Percentiles rank a stretch among this genome's conserved stretches.
Conservation (phyloP, 78 protist species). For the Bigelowiella natans region DNA sequence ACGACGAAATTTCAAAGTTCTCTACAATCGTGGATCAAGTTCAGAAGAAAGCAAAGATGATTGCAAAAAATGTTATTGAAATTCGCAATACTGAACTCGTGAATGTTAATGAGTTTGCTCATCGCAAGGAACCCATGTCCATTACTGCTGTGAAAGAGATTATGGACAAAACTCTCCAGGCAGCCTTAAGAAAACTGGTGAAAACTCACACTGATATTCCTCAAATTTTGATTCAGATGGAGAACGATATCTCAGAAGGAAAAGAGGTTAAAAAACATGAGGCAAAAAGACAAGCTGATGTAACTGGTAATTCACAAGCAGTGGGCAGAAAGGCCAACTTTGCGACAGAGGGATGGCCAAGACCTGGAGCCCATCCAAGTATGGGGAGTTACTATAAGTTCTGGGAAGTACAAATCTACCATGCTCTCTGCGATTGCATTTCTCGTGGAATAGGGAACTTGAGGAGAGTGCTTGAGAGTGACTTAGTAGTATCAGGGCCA, state of each 20-base stretch:
- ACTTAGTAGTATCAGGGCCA: background rate
- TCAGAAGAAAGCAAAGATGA: slow-evolving; percentile 43
- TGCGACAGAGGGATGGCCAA: background rate
- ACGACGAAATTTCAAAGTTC: slow-evolving; percentile 40
- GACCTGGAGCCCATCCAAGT: slow-evolving; percentile 13
- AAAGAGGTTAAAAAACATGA: background rate
- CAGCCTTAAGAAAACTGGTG: slow-evolving; percentile 8
- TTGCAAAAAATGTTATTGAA: slow-evolving; percentile 22
- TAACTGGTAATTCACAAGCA: slow-evolving; percentile 1
- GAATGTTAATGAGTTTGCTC: background rate
- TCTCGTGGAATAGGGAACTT: background rate
- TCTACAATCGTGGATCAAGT: slow-evolving; percentile 25
- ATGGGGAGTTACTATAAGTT: slow-evolving; percentile 48
- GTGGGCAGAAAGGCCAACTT: slow-evolving; percentile 11
- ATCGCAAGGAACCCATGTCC: background rate
- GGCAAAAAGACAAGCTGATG: too few relatives aligned
- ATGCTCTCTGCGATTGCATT: slow-evolving; percentile 6
- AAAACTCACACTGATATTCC: slow-evolving; percentile 39
- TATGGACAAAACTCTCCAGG: slow-evolving; percentile 4
- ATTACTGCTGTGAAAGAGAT: background rate
- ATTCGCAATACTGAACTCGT: slow-evolving; percentile 27
- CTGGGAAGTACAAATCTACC: slow-evolving; percentile 55
- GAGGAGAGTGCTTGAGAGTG: background rate
- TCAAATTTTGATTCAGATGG: slow-evolving; percentile 51
- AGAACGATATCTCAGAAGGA: slow-evolving; percentile 1